Percentiles rank a stretch among this genome's conserved stretches.
phyloP scores from a whole-genome alignment of 495 filamentous ascomycete species.

The Penicillium manginii region DNA sequence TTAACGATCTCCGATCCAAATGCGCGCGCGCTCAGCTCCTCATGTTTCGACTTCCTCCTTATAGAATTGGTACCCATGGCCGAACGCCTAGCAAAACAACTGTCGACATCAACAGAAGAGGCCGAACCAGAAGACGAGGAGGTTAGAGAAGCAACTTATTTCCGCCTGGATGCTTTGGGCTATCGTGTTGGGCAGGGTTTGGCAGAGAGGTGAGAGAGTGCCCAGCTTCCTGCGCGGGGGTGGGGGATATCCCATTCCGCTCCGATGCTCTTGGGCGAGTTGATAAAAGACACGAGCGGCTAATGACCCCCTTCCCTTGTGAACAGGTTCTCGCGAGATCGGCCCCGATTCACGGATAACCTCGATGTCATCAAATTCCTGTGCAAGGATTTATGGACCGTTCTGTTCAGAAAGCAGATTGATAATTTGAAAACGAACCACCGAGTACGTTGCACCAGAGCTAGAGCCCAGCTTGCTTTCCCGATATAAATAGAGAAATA shows the following conservation, averaged over 20 bases:
- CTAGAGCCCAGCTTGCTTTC: too few relatives aligned
- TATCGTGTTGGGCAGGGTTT: constrained; percentile 93
- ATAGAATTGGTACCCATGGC: constrained; percentile 97
- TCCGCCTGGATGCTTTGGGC: constrained; percentile 79
- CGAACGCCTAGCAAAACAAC: constrained; percentile 65
- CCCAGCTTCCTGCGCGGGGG: too few relatives aligned
- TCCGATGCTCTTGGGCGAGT: too few relatives aligned
- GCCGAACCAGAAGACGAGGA: constrained; percentile 71
- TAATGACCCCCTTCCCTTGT: neutral
- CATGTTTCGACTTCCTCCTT: constrained; percentile 88
- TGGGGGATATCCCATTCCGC: too few relatives aligned
- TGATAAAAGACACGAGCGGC: constrained; percentile 19
- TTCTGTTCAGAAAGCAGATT: constrained; percentile 94
- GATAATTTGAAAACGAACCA: constrained; percentile 99
- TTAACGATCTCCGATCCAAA: constrained; percentile 76
- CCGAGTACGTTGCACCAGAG: constrained; percentile 69
- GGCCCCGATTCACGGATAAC: constrained; percentile 84
- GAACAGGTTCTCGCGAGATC: constrained; percentile 80
- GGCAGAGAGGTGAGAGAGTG: constrained; percentile 94
- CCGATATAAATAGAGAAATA: too few relatives aligned
- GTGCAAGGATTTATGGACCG: constrained; percentile 95
- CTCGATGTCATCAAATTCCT: constrained; percentile 95
- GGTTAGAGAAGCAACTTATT: constrained; percentile 79
- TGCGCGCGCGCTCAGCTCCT: constrained; percentile 75
- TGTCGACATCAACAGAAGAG: constrained; percentile 30